Evolutionary conservation across 2,329 filamentous ascomycete species (phyloP), one percentile per base, ranked within the genome.

Genomic region (Alternaria brassicae): DNA sequence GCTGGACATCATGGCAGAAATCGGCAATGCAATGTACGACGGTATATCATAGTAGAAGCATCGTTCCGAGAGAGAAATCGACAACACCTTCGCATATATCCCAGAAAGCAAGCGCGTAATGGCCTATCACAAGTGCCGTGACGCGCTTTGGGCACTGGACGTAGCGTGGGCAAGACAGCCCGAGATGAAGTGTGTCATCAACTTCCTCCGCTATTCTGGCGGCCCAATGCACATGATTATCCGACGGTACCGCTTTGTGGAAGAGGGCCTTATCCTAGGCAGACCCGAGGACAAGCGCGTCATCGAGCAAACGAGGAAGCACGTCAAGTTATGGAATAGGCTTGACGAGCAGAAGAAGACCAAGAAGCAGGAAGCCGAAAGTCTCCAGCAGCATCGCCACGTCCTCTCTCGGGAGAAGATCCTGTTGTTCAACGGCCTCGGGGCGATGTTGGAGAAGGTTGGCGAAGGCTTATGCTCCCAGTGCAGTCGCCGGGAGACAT

Each of bases 41-140:
- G 71, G 72, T 10, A 63, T 75, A 9, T 64, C 73, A 5, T 77
- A 73, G 62, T 76, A 60, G 65, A 77, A 77, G 68, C 74, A 77
- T 54, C 71, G 74, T 8, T 58, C 64, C 25, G 75, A 77, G 51
- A 73, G 74, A 10, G 74, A 77, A 58, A 76, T 72, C 10, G 75
- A 77, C 61, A 73, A 58, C 62, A 76, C 73, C 2, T 77, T 75
- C 37, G 71, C 69, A 19, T 76, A 77, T 52, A 62, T 72, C 15
- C 63, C 64, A 3, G 40, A 54, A 37, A 61, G 65, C 5, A 28
- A 67, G 25, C 72, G 73, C 17, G 51, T 62, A 9, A 50, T 67
- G 13, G 60, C 63, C 0, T 76, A 40, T 23, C 53, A 42, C 25
- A 49, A 56, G 27, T 50, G 44, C 37, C 53, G 53, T 19, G 53